These are phyloP conservation scores for Bipolaris sorokiniana DNA, from an alignment of 2,329 filamentous ascomycete species.

Conservation along the genomic window DNA sequence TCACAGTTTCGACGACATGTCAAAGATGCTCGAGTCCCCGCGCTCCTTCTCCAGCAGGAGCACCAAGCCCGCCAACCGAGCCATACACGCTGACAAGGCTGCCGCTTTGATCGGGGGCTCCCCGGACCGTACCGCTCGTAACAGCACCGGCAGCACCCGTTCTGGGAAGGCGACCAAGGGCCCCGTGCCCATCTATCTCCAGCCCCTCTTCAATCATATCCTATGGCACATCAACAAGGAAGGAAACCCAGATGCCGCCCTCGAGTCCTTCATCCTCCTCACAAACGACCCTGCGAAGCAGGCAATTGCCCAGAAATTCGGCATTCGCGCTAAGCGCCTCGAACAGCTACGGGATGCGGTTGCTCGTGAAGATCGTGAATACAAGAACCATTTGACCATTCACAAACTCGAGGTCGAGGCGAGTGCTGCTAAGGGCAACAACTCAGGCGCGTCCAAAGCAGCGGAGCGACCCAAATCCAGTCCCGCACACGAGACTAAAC, in stretches of 20 bases:
- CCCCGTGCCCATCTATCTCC: slow-evolving; percentile 49
- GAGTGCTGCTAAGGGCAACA: slow-evolving; percentile 21
- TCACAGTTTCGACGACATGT: slow-evolving; percentile 47
- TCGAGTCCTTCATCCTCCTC: slow-evolving; percentile 59
- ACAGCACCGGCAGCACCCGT: slow-evolving; percentile 33
- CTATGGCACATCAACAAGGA: slow-evolving; percentile 60
- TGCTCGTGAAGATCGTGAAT: slow-evolving; percentile 57
- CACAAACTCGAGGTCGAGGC: slow-evolving; percentile 47
- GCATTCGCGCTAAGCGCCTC: slow-evolving; percentile 57
- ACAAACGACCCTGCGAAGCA: slow-evolving; percentile 57
- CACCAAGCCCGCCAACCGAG: slow-evolving; percentile 32
- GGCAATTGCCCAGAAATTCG: slow-evolving; percentile 56
- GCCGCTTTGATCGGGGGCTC: slow-evolving; percentile 21
- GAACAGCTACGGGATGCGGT: slow-evolving; percentile 59
- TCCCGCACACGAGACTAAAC: slow-evolving; percentile 25
- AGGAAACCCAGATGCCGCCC: slow-evolving; percentile 53
- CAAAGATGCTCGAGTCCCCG: slow-evolving; percentile 50
- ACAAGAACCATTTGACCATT: slow-evolving; percentile 49
- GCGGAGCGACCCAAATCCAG: slow-evolving; percentile 39
- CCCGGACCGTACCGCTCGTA: slow-evolving; percentile 39
- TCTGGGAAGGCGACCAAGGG: slow-evolving; percentile 36
- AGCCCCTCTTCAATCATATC: slow-evolving; percentile 59
- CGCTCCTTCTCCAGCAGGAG: slow-evolving; percentile 44
- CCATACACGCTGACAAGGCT: slow-evolving; percentile 29
- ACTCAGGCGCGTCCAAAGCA: slow-evolving; percentile 21